Percentiles rank a stretch among this genome's conserved stretches.
Conservation (phyloP, 2,329 filamentous ascomycete genomes). For the Phyllosticta capitalensis region DNA sequence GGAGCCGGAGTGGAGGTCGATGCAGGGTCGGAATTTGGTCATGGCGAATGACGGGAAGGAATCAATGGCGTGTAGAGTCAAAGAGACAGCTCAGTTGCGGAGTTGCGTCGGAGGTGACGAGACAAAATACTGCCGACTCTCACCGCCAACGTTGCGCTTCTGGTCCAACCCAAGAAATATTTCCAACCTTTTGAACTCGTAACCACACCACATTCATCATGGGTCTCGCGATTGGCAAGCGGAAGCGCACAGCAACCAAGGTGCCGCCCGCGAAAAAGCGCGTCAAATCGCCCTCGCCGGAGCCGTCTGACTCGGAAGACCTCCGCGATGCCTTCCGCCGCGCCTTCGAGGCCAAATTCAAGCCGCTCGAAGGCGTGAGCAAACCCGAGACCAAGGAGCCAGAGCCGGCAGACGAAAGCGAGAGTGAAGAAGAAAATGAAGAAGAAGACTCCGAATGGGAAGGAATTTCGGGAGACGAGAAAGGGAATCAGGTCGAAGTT, state of each 20-base stretch:
- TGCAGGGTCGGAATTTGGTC: constrained; percentile 93
- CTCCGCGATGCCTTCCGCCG: constrained; percentile 68
- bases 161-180: neutral
- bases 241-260: constrained; percentile 31
- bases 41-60: constrained; percentile 38
- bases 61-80: neutral
- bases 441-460: constrained; percentile 43
- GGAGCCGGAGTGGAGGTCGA: constrained; percentile 92
- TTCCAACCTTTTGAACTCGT: neutral
- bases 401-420: neutral
- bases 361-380: constrained; percentile 49
- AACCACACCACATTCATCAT: constrained; percentile 17
- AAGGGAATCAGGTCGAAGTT: constrained; percentile 33
- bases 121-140: neutral
- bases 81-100: neutral
- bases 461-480: constrained; percentile 48
- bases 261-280: constrained; percentile 6
- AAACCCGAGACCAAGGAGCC: constrained; percentile 12
- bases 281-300: constrained; percentile 16
- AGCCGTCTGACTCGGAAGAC: constrained; percentile 38
- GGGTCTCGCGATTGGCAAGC: constrained; percentile 35
- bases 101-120: neutral
- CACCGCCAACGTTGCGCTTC: neutral
- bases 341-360: constrained; percentile 84
- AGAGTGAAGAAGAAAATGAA: constrained; percentile 23